These are phyloP conservation scores for Spergularia bocconei DNA, from an alignment of 148 eudicot genomes.

Conservation along the genomic window DNA sequence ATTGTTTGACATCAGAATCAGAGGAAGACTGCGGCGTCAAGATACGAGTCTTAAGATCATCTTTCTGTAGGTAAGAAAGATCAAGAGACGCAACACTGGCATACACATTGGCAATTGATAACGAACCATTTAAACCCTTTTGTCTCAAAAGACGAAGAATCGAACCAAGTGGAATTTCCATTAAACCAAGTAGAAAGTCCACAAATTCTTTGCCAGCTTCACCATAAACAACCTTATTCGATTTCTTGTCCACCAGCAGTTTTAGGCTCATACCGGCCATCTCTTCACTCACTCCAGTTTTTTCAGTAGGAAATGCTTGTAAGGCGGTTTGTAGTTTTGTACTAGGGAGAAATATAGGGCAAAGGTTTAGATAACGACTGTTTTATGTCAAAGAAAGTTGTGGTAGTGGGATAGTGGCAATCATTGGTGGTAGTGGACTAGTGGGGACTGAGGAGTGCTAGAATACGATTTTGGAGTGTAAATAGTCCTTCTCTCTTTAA, in stretches of 20 bases:
- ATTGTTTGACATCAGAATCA: neutral
- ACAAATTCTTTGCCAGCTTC: constrained; percentile 18
- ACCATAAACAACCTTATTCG: constrained; percentile 12
- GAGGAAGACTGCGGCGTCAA: constrained; percentile 6
- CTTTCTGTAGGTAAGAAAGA: constrained; percentile 11
- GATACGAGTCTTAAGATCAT: neutral
- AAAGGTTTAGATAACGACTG: too few species aligned
- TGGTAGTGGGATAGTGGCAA: too few species aligned
- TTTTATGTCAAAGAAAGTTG: too few species aligned
- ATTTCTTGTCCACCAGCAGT: neutral
- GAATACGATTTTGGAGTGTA: too few species aligned
- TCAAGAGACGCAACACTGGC: neutral
- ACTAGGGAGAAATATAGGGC: too few species aligned
- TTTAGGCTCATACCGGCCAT: constrained; percentile 4
- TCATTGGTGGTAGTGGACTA: too few species aligned
- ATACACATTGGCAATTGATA: constrained; percentile 10
- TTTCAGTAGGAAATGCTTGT: too few species aligned
- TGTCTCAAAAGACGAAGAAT: constrained; percentile 9
- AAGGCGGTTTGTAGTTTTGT: too few species aligned
- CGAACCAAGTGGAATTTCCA: constrained; percentile 17
- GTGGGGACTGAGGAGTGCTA: too few species aligned
- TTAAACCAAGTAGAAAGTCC: constrained; percentile 12
- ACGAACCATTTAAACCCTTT: neutral
- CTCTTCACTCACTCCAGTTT: neutral
- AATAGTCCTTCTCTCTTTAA: too few species aligned